Percentiles rank a stretch among this genome's conserved stretches.
Evolutionary conservation across 2,329 filamentous ascomycete species (phyloP).

Genomic region (Thielaviopsis punctulata): DNA sequence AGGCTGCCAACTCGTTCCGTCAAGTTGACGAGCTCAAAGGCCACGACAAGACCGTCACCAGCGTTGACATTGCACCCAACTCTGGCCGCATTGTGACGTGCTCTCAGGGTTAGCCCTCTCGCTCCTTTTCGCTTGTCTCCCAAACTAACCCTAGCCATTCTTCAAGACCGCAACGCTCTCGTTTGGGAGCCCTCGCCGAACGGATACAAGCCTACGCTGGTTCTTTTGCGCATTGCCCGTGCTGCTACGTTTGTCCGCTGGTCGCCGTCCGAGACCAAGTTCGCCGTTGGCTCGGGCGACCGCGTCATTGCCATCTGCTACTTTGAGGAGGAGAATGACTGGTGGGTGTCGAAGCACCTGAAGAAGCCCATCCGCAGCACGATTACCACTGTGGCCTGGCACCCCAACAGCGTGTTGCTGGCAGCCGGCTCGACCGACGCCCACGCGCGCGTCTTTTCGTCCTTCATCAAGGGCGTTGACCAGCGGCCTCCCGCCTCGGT

Average conservation of each 20-base stretch:
- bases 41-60: constrained; percentile 92
- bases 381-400: constrained; percentile 88
- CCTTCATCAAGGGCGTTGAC: constrained; percentile 92
- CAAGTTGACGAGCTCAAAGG: constrained; percentile 86
- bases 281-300: constrained; percentile 90
- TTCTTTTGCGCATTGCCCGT: constrained; percentile 90
- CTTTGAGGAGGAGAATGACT: constrained; percentile 98
- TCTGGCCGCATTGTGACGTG: constrained; percentile 93
- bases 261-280: constrained; percentile 93
- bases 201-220: constrained; percentile 92
- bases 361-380: constrained; percentile 98
- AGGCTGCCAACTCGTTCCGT: constrained; percentile 55
- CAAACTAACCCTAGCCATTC: not conserved
- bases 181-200: constrained; percentile 91
- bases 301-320: constrained; percentile 94
- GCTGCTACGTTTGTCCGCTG: constrained; percentile 94
- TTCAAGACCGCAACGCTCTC: constrained; percentile 78
- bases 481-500: constrained; percentile 66
- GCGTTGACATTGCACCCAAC: constrained; percentile 83
- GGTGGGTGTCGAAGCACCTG: constrained; percentile 99
- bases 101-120: constrained; percentile 57
- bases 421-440: constrained; percentile 95
- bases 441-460: constrained; percentile 84
- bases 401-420: constrained; percentile 89
- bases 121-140: not conserved